Base-by-base conservation (phyloP, 2,329 filamentous ascomycete species). In the Mycogone perniciosa region DNA sequence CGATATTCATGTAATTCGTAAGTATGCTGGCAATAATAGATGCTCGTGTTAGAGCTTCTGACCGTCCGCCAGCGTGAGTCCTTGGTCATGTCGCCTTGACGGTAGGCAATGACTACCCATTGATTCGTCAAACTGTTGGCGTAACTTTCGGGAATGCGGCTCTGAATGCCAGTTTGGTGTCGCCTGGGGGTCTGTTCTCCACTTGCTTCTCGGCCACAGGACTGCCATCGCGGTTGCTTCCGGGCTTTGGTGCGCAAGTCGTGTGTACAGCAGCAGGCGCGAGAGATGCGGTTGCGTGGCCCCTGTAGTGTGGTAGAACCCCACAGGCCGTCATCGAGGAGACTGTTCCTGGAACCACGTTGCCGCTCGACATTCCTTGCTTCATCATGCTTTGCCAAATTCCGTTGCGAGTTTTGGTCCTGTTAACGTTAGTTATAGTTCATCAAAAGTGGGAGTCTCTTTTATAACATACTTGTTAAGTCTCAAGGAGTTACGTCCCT, bases 241-340 rank as follows among this genome's bases (percentile, higher is more conserved):
- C 51, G 7, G 59, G 42, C 50, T 66, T 72, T 40, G 49, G 50
- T 10, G 55, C 54, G 8, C 62, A 57, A 27, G 66, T 63, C 20
- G 66, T 59, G 54, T 73, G 73, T 34, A 67, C 70, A 44, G 74
- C 70, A 26, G 71, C 61, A 11, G 75, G 75, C 7, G 69, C 65
- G 20, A 77, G 65, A 43, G 74, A 78, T 26, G 76, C 76, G 7
- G 76, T 74, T 26, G 77, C 77, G 58, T 79, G 67, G 13, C 77
- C 76, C 7, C 69, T 62, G 50, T 77, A 80, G 31, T 78, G 75
- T 11, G 77, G 78, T 42, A 81, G 63, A 40, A 76, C 71, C n/a
- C 76, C 78, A 30, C 74, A 76, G 6, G 74, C 77, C 9, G 76
- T 80, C 41, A 73, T 75, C 4, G 77, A 75, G 3, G 76, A 77